Evolutionary conservation across 495 filamentous ascomycete genomes (phyloP).

Genomic region (Aspergillus heteromorphus): DNA sequence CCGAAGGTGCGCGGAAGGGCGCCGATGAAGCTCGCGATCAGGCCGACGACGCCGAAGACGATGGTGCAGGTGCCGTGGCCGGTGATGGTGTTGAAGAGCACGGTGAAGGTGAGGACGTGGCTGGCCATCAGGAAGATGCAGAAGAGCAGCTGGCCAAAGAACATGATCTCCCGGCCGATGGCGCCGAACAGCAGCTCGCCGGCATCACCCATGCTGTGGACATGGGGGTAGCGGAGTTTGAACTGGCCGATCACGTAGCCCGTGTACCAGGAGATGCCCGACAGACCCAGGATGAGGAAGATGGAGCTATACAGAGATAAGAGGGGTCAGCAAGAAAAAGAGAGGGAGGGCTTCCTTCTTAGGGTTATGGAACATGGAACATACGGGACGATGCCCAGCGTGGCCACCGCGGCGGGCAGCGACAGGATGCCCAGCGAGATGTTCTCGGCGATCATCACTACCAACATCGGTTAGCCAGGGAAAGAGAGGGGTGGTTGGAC

Average conservation of each 20-base stretch:
- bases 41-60: conserved; percentile 58
- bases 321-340: background rate
- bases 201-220: conserved; percentile 66
- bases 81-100: conserved; percentile 63
- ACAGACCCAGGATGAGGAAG: background rate
- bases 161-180: conserved; percentile 58
- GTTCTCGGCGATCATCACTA: conserved; percentile 2
- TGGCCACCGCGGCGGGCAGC: background rate
- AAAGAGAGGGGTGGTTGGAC: background rate
- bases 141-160: conserved; percentile 57
- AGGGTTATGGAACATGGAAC: background rate
- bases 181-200: conserved; percentile 59
- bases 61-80: conserved; percentile 62
- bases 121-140: conserved; percentile 69
- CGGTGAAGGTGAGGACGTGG: conserved; percentile 63
- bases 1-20: conserved; percentile 64
- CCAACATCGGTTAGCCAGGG: background rate
- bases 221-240: conserved; percentile 34
- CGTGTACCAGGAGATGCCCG: conserved; percentile 46
- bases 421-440: conserved; percentile 1
- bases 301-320: background rate
- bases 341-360: background rate
- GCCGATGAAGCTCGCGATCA: conserved; percentile 54
- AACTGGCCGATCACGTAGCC: conserved; percentile 31
- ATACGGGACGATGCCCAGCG: background rate